Evolutionary conservation across 768 basidiomycete genomes (phyloP), one percentile per base, ranked within the genome.

Genomic region (Guyanaporus albipodus): DNA sequence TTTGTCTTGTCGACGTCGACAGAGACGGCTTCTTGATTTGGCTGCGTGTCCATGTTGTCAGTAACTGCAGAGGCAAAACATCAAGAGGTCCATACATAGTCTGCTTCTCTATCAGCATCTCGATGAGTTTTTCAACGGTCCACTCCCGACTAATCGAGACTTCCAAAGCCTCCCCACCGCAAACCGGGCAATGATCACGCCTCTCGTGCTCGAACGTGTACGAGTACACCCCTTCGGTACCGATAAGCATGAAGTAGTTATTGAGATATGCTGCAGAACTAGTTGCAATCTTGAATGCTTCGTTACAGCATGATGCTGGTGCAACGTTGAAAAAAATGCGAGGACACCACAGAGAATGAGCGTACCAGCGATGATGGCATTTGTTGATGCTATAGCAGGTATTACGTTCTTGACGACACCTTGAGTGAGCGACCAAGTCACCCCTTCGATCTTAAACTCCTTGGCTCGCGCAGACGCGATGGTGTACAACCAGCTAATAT

Each of bases 371-470:
- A 99, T 93, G 64, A 98, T 94, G 28, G 96, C 96, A 60, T 99
- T 99, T 14, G 96, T 99, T 1, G 91, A 94, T 2, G 96, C 96
- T 55, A 99, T 98, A 35, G 96, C 95, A 18, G 96, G 95, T 53
- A 99, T 98, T 68, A 99, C 96, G 59, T 96, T 96, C 78, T 99
- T 99, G 37, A 99, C 96, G 42, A 99, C 96, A 34, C 96, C 96
- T 65, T 99, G 96, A 0, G 96, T 98, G 29, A 94, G 72, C 2
- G 88, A 85, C 92, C 95, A 99, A 8, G 96, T 97, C 15, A 99
- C 94, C 36, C 96, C 96, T 63, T 97, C 92, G 44, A 99, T 98
- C 53, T 91, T 93, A 75, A 94, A 97, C 61, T 94, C 88, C 51
- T 85, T 78, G 4, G 96, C 96, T 42, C 96, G 86, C 17, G 78